Evolutionary conservation across 179 eudicot genomes (phyloP), one percentile per base, ranked within the genome.

Genomic region (Beta macrorhiza): DNA sequence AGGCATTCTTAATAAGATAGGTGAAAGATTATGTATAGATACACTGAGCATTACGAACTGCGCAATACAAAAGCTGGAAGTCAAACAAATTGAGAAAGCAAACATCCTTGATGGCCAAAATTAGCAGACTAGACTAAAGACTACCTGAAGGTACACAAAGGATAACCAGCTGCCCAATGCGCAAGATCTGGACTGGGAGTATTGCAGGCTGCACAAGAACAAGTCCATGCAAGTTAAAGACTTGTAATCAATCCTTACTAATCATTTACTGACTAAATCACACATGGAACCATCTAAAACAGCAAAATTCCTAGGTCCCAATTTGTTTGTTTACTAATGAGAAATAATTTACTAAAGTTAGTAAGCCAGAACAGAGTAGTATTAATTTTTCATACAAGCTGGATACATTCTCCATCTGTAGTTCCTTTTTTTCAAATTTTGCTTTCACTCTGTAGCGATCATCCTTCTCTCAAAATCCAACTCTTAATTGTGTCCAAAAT

Each of bases 111-210:
- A 56, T 44, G 2, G 19, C 70, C n/a, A 77, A 59, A 19, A 20
- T 42, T 67, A 62, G 69, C 7, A n/a, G 71, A 67, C 8, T 29
- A 75, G 63, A 70, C 47, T 45, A 83, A 65, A 75, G 68, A 52
- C 74, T 79, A 96, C 99, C 99, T 96, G 95, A 91, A 87, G 99
- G 98, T 74, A 92, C 99, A 79, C 91, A 88, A 85, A 97, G 97
- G 80, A 97, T 91, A 74, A 94, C 91, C 32, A 97, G 83, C 84
- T 97, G 94, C 76, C 99, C 98, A 73, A 97, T 89, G 80, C 95
- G 91, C 81, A 97, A 87, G 68, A 97, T 91, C 87, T 97, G 99
- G 86, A 97, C 72, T 45, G 97, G 98, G 85, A 97, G 98, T 81
- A 97, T 84, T 75, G 98, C 86, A 85, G 99, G 99, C 99, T 97